A percentile compares a stretch with the other conserved stretches of the same genome.
Conservation (phyloP, 2,329 filamentous ascomycete species). For the Phyllosticta paracitricarpa region DNA sequence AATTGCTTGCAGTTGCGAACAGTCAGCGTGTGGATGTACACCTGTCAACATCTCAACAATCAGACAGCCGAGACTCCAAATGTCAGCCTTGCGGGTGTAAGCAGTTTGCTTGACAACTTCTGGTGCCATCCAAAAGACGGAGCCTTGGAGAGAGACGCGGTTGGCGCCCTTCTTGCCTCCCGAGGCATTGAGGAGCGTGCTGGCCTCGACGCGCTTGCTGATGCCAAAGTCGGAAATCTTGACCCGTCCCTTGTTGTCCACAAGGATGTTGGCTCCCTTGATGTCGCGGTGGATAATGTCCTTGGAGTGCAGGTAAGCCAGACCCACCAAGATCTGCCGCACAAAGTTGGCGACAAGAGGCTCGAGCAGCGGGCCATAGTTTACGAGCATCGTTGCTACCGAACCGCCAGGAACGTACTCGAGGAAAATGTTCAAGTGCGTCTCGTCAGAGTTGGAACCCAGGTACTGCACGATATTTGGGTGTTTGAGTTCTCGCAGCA, state of each 20-base stretch:
- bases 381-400: conserved; percentile 96
- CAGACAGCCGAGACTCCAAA: conserved; percentile 93
- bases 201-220: conserved; percentile 91
- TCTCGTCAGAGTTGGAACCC: conserved; percentile 82
- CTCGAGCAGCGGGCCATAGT: conserved; percentile 90
- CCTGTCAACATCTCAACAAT: conserved; percentile 99
- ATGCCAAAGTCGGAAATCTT: conserved; percentile 99
- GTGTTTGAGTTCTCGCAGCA: conserved; percentile 88
- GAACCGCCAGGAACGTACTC: conserved; percentile 97
- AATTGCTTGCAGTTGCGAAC: conserved; percentile 92
- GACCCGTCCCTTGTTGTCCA: conserved; percentile 97
- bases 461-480: conserved; percentile 98
- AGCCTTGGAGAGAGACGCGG: conserved; percentile 78
- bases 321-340: conserved; percentile 82
- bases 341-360: conserved; percentile 94
- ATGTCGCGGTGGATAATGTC: conserved; percentile 99
- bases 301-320: conserved; percentile 84
- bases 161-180: conserved; percentile 45
- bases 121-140: conserved; percentile 99
- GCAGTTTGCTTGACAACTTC: conserved; percentile 97
- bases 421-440: conserved; percentile 97
- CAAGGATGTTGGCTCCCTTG: conserved; percentile 96
- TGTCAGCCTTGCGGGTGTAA: conserved; percentile 96
- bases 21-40: conserved; percentile 90
- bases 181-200: conserved; percentile 56